A percentile compares a stretch with the other conserved stretches of the same genome.
These are phyloP conservation scores for Rheum nobile DNA, from an alignment of 148 eudicot genomes.

Conservation along the genomic window DNA sequence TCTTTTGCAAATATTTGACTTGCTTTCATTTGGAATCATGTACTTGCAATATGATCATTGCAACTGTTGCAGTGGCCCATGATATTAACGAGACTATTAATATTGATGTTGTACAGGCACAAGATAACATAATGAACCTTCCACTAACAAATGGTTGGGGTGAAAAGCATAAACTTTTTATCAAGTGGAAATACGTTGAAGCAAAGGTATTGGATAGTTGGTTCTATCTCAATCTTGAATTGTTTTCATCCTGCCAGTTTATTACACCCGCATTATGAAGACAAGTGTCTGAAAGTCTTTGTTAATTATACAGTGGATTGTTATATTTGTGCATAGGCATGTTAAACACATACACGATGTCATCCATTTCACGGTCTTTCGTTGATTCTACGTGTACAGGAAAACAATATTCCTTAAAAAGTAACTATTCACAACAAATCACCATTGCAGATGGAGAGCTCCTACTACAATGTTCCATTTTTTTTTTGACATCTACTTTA, in stretches of 20 bases:
- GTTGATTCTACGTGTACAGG: not conserved
- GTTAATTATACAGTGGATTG: not conserved
- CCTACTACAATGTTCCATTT: not conserved
- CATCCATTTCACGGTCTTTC: not conserved
- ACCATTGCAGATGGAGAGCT: not conserved
- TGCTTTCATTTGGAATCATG: not conserved
- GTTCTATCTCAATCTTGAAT: not conserved
- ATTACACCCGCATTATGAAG: not conserved
- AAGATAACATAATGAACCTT: conserved; percentile 85
- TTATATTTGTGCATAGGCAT: not conserved
- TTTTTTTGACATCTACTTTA: not conserved
- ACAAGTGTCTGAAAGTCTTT: not conserved
- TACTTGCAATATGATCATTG: not conserved
- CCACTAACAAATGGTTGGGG: conserved; percentile 96
- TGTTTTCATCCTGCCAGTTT: not conserved
- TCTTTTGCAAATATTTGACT: not conserved
- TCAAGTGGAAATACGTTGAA: conserved; percentile 87
- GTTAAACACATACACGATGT: not conserved
- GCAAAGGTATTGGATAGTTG: conserved; percentile 58
- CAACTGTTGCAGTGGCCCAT: not conserved
- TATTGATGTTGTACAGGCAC: conserved; percentile 48
- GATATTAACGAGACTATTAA: not conserved
- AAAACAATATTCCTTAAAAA: not conserved
- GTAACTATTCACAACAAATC: not conserved
- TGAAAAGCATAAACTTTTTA: conserved; percentile 73